These are phyloP conservation scores for Uronychia setigera DNA, from an alignment of 73 alveolate species.

Conservation along the genomic window DNA sequence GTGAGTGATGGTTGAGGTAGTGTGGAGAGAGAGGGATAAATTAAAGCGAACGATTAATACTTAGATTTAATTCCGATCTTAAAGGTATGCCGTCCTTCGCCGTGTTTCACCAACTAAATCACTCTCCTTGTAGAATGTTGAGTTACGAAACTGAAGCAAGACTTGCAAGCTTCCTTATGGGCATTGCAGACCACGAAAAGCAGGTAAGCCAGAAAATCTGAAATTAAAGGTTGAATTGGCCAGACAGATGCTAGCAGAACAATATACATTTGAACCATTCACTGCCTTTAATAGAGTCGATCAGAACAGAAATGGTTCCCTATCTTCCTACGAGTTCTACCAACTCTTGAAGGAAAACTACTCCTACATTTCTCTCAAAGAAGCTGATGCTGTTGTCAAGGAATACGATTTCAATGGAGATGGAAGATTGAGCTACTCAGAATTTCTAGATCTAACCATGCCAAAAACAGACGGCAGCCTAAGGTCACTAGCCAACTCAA, in stretches of 20 bases:
- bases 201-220: neutral
- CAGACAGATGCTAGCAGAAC: constrained; percentile 60
- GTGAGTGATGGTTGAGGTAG: too few species aligned
- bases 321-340: constrained; percentile 17
- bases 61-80: too few species aligned
- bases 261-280: constrained; percentile 76
- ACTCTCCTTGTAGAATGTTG: constrained; percentile 33
- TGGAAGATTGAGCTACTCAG: constrained; percentile 31
- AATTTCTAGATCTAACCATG: constrained; percentile 25
- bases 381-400: constrained; percentile 27
- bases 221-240: constrained; percentile 44
- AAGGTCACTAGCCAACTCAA: neutral
- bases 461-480: neutral
- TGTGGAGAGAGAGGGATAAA: too few species aligned
- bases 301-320: constrained; percentile 16
- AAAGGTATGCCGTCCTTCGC: too few species aligned
- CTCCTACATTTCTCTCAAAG: constrained; percentile 9
- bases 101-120: too few species aligned
- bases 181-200: constrained; percentile 69
- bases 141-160: constrained; percentile 51
- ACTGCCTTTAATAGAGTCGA: constrained; percentile 73
- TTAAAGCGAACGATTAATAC: too few species aligned
- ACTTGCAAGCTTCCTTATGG: constrained; percentile 63
- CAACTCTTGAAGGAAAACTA: constrained; percentile 31
- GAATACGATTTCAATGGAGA: constrained; percentile 27